Base-by-base conservation (phyloP, 176 grass and related monocot genomes). In the Poa pratensis region DNA sequence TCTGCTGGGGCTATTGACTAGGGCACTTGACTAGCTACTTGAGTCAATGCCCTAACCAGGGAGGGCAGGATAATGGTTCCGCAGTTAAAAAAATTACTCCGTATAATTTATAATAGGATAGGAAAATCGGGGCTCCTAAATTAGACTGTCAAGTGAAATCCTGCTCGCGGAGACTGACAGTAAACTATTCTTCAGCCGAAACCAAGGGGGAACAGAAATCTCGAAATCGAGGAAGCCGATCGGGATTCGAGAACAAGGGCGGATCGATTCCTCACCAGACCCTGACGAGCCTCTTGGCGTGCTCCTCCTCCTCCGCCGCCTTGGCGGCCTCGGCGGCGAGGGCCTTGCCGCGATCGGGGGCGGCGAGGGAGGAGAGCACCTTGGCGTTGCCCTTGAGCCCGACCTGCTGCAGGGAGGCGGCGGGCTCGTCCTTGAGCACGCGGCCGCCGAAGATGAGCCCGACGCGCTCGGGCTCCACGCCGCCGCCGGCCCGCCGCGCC, bases 401-500 rank as follows among this genome's bases (percentile, higher is more conserved):
- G 14, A 82, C 81, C 73, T 92, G 78, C 70, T 55, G 69, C 20
- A 98, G 88, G 39, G 86, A 74, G 15, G 53, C 49, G 5, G 80
- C 58, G 32, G 66, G 83, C 0, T 86, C 93, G 35, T 95, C 96
- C 83, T 77, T 92, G 77, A 98, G 81, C 53, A 98, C 87, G 81
- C 92, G 94, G 49, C 96, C 96, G 24, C 93, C 96, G 63, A 87
- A 98, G 69, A 95, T 98, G 61, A 98, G 91, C 83, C 90, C 91
- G 86, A 98, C 65, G 75, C 90, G 83, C 2, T 73, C 83, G 58
- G 90, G 88, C 64, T 84, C 90, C 76, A 77, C 87, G 51, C 55
- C 87, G 58, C 40, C 86, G 60, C 86, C 88, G 2, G 86, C 83
- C 54, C 93, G 88, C 85, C 69, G 85, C 43, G 96, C 93, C 55